Percentiles rank a stretch among this genome's conserved stretches.
These are phyloP conservation scores for Microbotryomycetes sp. DNA, from an alignment of 1,284 basidiomycete genomes.

Conservation along the genomic window DNA sequence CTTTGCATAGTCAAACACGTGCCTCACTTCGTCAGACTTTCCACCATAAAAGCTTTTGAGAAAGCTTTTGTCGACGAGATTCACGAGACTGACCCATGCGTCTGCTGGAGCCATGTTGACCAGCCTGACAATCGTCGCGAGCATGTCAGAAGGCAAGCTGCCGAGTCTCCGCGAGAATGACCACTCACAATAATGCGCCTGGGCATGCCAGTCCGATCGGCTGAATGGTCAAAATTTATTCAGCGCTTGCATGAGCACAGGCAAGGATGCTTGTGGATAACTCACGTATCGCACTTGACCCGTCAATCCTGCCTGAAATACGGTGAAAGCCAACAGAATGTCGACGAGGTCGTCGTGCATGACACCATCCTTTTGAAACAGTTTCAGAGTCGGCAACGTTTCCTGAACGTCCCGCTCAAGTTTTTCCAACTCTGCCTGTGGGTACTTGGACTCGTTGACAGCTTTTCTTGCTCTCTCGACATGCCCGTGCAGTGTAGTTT, in stretches of 20 bases:
- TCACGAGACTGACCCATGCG: constrained; percentile 80
- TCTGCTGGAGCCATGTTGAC: constrained; percentile 69
- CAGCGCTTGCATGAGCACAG: background rate
- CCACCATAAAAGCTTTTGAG: constrained; percentile 77
- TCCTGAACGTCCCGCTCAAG: constrained; percentile 65
- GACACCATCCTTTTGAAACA: constrained; percentile 76
- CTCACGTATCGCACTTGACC: constrained; percentile 58
- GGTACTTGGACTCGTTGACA: constrained; percentile 64
- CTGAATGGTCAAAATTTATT: background rate
- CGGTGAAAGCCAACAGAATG: constrained; percentile 83
- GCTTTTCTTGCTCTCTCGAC: constrained; percentile 67
- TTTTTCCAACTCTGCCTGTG: constrained; percentile 55
- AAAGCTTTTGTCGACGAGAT: constrained; percentile 78
- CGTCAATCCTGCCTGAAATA: constrained; percentile 77
- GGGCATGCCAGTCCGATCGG: constrained; percentile 31
- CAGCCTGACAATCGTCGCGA: constrained; percentile 45
- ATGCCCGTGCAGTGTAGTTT: constrained; percentile 71
- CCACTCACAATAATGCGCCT: constrained; percentile 42
- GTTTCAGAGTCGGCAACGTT: constrained; percentile 79
- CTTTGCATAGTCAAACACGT: background rate
- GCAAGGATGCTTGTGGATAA: constrained; percentile 24
- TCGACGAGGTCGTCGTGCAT: constrained; percentile 80
- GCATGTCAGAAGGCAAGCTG: constrained; percentile 1
- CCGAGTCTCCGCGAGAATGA: constrained; percentile 43
- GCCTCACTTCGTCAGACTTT: constrained; percentile 70